Base-by-base conservation (phyloP, 495 filamentous ascomycete species). In the Neurospora discreta region DNA sequence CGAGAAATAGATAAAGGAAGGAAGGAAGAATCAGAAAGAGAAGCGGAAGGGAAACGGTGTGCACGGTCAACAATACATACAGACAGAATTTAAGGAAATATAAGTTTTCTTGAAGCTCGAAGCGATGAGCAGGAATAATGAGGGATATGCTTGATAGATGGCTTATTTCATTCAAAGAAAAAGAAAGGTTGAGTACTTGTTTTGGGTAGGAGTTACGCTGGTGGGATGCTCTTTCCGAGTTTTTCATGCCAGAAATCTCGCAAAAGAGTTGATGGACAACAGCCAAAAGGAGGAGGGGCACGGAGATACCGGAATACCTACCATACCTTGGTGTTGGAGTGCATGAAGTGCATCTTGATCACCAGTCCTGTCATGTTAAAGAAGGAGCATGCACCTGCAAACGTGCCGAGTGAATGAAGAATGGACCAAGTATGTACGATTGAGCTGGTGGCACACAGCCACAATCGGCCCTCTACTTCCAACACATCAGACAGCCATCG, bases 71-170 rank as follows among this genome's bases (percentile, higher is more conserved):
- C 18, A 44, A n/a, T 2, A 44, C 42, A 18, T n/a, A 10, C 18
- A 44, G 18, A 44, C n/a, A 18, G 1, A n/a, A 2, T 10, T 9
- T 7, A 3, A 0, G 42, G 8, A 44, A 44, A 1, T 44, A n/a
- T 8, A 44, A 9, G 42, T 10, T 1, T 0, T 0, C 8, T 8
- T n/a, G 18, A 44, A n/a, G 0, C 1, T 0, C 42, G 7, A 43
- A 18, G 42, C 18, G 42, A 44, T 44, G 18, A 7, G 41, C 16
- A 18, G 41, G 16, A 1, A 43, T 43, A 0, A 43, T 3, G 41
- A 7, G 41, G 16, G 6, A 43, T 18, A 43, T 43, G 41, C 0
- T 43, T 43, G 5, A 7, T 42, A 0, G 40, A 42, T 42, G 40
- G 40, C 16, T 7, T 42, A 15, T 18, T 42, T 42, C 15, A n/a